Evolutionary conservation across 2,329 filamentous ascomycete species (phyloP), one percentile per base, ranked within the genome.

Genomic region (Aspergillus quadricinctus): DNA sequence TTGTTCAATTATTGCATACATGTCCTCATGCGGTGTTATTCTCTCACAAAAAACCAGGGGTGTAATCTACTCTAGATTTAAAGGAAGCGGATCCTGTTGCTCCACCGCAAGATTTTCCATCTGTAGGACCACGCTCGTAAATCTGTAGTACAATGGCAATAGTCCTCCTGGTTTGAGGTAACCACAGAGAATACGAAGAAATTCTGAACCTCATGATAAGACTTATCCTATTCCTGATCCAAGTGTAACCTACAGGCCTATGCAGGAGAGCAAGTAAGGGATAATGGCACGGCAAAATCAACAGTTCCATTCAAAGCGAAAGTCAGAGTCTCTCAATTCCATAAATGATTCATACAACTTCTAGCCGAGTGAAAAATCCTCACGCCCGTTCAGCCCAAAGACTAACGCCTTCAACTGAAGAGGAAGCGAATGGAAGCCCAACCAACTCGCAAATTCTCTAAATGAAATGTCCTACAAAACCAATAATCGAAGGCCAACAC

Each of bases 11-110:
- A 49, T 57, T 53, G 49, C 58, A 57, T 60, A 54, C 51, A 55
- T 54, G 27, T 51, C 40, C 56, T n/a, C 51, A 50, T 59, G 60
- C 51, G 55, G 57, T 62, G 54, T 49, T 54, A 49, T 52, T 54
- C 60, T 43, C 43, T 41, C 28, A 45, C 11, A 21, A 35, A 49
- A 55, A 55, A 60, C 52, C 49, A 35, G 56, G 57, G 56, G 57
- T 62, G 58, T 62, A 63, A 57, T 59, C 56, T 63, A 61, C 50
- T 46, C 52, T 31, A 50, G 52, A 43, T 54, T 53, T 56, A 50
- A 57, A 58, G 37, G 45, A 58, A 52, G 19, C 11, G 7, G 10
- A 14, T 46, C 14, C 43, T 23, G 21, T 46, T 23, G 19, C 23
- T 46, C 23, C 43, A 46, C 21, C 21, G 8, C 31, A 37, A 17